Conservation (phyloP, 768 basidiomycete species). For the Stropharia rugosoannulata region DNA sequence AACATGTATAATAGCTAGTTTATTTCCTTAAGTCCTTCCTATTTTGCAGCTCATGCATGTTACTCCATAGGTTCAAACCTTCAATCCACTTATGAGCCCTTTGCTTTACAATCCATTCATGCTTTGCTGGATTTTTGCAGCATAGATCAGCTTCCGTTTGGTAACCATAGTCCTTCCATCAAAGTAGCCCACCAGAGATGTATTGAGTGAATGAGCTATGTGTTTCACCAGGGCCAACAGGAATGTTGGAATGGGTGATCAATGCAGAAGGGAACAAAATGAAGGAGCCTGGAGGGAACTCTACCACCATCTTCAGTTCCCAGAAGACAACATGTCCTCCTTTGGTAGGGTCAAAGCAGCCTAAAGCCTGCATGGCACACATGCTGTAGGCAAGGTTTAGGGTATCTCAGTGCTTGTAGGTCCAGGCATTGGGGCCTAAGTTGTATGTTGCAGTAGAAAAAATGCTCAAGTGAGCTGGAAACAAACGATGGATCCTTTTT, state of each 20-base stretch:
- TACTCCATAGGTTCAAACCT: background rate
- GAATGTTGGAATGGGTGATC: slow-evolving; percentile 10
- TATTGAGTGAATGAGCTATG: slow-evolving; percentile 8
- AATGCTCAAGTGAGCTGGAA: no score
- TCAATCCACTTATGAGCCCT: background rate
- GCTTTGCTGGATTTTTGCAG: background rate
- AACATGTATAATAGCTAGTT: no score
- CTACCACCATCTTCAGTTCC: background rate
- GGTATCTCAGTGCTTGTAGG: background rate
- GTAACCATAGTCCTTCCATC: slow-evolving; percentile 3
- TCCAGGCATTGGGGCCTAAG: background rate
- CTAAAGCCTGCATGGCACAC: background rate
- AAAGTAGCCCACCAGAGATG: slow-evolving; percentile 6
- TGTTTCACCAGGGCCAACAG: background rate
- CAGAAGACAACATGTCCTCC: background rate
- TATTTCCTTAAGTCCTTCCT: no score
- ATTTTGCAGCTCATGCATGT: no score
- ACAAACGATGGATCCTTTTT: no score
- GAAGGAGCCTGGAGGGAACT: slow-evolving; percentile 9
- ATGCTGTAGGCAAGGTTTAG: background rate
- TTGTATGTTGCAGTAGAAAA: no score
- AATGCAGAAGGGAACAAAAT: slow-evolving; percentile 8
- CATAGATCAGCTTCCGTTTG: background rate
- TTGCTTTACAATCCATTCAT: background rate
- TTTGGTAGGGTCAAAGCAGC: background rate